Base-by-base conservation (phyloP, 1,139 yeast genomes). In the Meyerozyma smithsonii region DNA sequence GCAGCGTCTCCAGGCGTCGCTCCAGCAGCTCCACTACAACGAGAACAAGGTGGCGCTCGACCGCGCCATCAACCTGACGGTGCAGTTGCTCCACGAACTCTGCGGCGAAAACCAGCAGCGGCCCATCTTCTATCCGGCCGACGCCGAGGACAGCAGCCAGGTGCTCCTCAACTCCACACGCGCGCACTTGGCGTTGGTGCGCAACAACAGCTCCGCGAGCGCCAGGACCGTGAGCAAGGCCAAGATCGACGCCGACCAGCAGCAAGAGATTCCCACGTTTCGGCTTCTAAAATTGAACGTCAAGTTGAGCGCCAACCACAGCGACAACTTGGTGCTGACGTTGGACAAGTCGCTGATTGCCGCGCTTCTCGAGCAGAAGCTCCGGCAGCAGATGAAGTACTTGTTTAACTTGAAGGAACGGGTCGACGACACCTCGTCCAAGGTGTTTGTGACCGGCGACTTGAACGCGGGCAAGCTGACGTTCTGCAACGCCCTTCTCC, bases 401-500 rank as follows among this genome's bases (percentile, higher is more conserved):
- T 64, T 92, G 41, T 56, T 66, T n/a, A 80, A 89, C 21, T 67
- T 94, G 46, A 79, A 80, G 45, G 94, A 83, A 38, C 74, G 99
- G 50, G 84, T 94, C 21, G 95, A 86, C 51, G 97, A 94, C 53
- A 88, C 94, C 0, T 76, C 94, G 0, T 90, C 97, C 2, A 92
- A 90, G 54, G 97, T 94, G 1, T 80, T 94, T 51, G 90, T 94
- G 28, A 94, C 98, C 2, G 99, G 99, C 36, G 99, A 94, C 60
- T 74, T 94, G 51, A 94, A 94, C 59, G 86, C 98, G 0, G 99
- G 99, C 4, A 94, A 94, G 57, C 88, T 97, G 1, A 86, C 96
- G 0, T 88, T 94, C 52, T 94, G 98, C 62, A 94, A 94, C 56
- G 94, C 97, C 0, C 66, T 94, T 37, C 66, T 94, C 46, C 72